Evolutionary conservation across 352 stramenopile species (phyloP), one percentile per base, ranked within the genome.

Genomic region (Aphanomyces invadans): DNA sequence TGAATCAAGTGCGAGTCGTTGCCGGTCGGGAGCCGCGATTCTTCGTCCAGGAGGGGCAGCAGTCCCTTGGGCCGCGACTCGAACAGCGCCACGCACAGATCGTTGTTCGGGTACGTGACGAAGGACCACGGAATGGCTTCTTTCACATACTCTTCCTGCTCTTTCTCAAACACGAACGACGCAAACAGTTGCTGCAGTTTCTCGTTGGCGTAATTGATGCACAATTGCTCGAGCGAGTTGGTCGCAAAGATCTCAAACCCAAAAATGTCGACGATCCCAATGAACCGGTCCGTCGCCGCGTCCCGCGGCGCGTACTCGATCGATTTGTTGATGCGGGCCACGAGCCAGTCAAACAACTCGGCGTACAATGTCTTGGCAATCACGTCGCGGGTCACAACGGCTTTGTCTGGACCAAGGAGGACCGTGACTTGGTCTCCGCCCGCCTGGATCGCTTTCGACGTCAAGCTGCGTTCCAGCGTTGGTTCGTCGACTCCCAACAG

Each of bases 141-240:
- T 26, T 69, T 65, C 44, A 76, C 72, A 55, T 90, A 90, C 66
- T 90, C 81, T 48, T 84, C 74, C 63, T 87, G 71, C 38, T 88
- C 79, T 1, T 72, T 63, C 44, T 76, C 80, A 69, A 96, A 88
- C 4, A 88, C 79, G 29, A 86, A 78, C 45, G 81, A 70, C 9
- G 75, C 94, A 68, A 96, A 96, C 65, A 93, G 91, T 46, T 96
- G 84, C 80, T 95, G 82, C 28, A 95, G 74, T 46, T 89, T 85
- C 70, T 98, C 94, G 75, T 98, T 98, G 4, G 90, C 90, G 70
- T 97, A 98, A 73, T 98, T 98, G 73, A 98, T 98, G 54, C 91
- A 96, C 11, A 97, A 73, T 74, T 98, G 92, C 73, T 98, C 95
- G 77, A 97, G 97, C 25, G 83, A 91, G 72, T 96, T 96, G 70